phyloP scores from a whole-genome alignment of 148 eudicot genomes.

The Vaccinium darrowii region DNA sequence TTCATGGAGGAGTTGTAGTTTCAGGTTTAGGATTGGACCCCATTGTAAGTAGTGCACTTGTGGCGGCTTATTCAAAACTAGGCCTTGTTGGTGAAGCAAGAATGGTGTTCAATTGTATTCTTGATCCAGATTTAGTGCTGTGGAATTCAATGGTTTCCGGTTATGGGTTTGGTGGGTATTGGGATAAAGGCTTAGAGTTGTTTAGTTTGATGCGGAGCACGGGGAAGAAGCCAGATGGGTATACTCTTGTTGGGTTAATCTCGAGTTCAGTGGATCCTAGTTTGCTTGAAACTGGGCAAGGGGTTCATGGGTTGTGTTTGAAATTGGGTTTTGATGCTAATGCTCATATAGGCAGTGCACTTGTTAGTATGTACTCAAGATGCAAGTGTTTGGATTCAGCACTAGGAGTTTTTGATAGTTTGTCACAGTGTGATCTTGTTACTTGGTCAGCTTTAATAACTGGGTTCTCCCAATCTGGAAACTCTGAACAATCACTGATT shows the following conservation, averaged over 20 bases:
- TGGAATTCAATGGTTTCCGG: conserved; percentile 72
- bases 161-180: conserved; percentile 56
- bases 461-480: conserved; percentile 60
- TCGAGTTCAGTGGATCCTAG: conserved; percentile 37
- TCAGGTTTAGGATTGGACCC: conserved; percentile 55
- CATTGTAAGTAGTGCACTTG: conserved; percentile 63
- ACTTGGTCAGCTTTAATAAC: conserved; percentile 78
- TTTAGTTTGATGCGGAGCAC: conserved; percentile 42
- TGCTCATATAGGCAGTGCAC: conserved; percentile 58
- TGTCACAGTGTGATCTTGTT: conserved; percentile 62
- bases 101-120: conserved; percentile 46
- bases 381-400: conserved; percentile 66
- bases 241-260: conserved; percentile 65
- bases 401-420: conserved; percentile 40
- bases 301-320: conserved; percentile 58
- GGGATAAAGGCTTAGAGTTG: conserved; percentile 45
- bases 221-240: conserved; percentile 63
- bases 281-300: conserved; percentile 54
- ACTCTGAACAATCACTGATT: conserved; percentile 34
- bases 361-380: conserved; percentile 75
- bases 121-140: conserved; percentile 58
- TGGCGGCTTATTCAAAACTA: conserved; percentile 64
- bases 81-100: conserved; percentile 55
- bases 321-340: conserved; percentile 52
- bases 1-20: conserved; percentile 49